These are phyloP conservation scores for Chytriomyces sp. DNA, from an alignment of 192 early-diverging fungal species.

Conservation along the genomic window DNA sequence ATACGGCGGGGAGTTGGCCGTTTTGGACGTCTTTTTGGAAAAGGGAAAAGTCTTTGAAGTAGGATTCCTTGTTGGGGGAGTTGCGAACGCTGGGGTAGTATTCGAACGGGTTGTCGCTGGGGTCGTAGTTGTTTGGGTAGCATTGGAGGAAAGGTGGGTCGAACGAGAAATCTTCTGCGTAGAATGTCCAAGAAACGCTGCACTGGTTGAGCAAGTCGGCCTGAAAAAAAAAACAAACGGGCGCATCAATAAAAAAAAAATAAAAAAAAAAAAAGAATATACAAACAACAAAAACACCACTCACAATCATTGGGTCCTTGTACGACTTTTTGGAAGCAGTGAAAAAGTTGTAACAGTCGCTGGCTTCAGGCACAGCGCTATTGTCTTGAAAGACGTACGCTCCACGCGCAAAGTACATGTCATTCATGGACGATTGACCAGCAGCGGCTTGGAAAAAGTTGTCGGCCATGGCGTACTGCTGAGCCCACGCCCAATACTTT, in stretches of 20 bases:
- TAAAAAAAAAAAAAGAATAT: neutral
- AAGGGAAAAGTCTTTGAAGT: slow-evolving; percentile 13
- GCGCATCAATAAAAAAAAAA: neutral
- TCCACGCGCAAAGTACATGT: slow-evolving; percentile 33
- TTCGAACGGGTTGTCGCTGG: slow-evolving; percentile 26
- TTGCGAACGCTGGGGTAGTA: slow-evolving; percentile 8
- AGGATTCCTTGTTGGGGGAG: neutral
- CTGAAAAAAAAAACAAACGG: neutral
- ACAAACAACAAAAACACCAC: neutral
- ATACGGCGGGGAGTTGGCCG: slow-evolving; percentile 25
- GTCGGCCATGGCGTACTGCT: slow-evolving; percentile 31
- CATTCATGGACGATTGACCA: slow-evolving; percentile 17
- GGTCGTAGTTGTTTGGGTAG: slow-evolving; percentile 26
- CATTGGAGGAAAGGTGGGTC: neutral
- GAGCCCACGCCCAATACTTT: slow-evolving; percentile 28
- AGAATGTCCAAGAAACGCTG: slow-evolving; percentile 13
- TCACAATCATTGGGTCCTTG: slow-evolving; percentile 19
- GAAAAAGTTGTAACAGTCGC: neutral
- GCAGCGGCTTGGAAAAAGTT: slow-evolving; percentile 30
- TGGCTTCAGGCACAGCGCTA: neutral
- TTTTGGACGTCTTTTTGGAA: neutral
- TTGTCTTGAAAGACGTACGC: slow-evolving; percentile 28
- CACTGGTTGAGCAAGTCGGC: slow-evolving; percentile 11
- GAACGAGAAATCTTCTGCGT: slow-evolving; percentile 3
- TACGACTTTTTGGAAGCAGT: neutral